phyloP scores from a whole-genome alignment of 257 asterid species.

The Lycium ferocissimum region DNA sequence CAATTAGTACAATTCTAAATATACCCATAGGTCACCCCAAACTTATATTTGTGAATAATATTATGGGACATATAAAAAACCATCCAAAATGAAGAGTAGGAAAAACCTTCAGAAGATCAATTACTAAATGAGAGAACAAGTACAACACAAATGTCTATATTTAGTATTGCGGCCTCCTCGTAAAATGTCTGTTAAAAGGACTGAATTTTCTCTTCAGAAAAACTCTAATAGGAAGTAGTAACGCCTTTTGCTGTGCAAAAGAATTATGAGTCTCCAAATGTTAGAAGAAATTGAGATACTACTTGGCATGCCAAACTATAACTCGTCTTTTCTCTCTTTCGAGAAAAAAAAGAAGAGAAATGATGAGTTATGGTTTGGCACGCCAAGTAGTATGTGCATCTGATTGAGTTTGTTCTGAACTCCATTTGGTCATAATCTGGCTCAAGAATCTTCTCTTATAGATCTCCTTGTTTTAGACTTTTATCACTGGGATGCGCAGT shows the following conservation, averaged over 20 bases:
- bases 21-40: background rate
- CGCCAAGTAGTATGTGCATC: background rate
- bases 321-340: background rate
- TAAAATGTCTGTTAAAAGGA: background rate
- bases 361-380: background rate
- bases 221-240: background rate
- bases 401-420: background rate
- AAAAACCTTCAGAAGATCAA: background rate
- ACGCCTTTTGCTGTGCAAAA: background rate
- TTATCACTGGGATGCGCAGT: background rate
- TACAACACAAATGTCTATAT: background rate
- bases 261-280: background rate
- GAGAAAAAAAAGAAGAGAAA: background rate
- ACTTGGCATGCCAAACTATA: background rate
- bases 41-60: background rate
- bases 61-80: background rate
- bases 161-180: background rate
- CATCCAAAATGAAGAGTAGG: background rate
- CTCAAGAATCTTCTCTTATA: background rate
- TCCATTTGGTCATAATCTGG: background rate
- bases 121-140: background rate
- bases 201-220: background rate
- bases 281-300: background rate
- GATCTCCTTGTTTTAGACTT: background rate
- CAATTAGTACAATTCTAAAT: background rate